Evolutionary conservation across 1,284 basidiomycete genomes (phyloP).

Genomic region (Schizophyllum commune): DNA sequence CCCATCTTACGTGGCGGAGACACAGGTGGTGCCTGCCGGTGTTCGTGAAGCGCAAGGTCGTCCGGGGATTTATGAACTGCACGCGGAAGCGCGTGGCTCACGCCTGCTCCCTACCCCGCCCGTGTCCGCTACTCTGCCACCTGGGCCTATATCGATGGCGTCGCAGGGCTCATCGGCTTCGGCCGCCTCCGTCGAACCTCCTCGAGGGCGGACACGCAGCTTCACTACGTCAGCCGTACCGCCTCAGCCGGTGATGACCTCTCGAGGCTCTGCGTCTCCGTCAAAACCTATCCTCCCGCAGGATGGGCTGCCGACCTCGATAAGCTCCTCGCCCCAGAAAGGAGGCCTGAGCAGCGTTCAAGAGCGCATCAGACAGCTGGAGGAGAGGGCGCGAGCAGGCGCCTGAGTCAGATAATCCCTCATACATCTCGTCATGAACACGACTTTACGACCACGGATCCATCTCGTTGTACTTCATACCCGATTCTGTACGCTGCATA

Average conservation of each 20-base stretch:
- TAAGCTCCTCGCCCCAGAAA: neutral
- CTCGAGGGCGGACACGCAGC: neutral
- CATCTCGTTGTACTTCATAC: no score
- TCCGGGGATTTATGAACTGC: neutral
- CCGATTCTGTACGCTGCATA: no score
- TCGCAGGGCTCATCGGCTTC: neutral
- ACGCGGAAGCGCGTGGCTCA: neutral
- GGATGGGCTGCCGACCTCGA: neutral
- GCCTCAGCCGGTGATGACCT: no score
- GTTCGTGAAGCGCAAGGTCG: no score
- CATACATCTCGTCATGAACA: neutral
- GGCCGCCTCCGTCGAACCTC: neutral
- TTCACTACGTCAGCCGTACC: neutral
- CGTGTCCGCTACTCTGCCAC: neutral
- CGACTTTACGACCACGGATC: no score
- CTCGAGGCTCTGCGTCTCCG: neutral
- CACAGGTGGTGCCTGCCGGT: neutral
- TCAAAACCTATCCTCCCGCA: neutral
- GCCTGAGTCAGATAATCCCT: neutral
- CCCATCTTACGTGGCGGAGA: neutral
- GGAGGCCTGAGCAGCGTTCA: constrained; percentile 16
- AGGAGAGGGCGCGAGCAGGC: constrained; percentile 19
- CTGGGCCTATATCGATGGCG: neutral
- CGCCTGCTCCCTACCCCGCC: neutral
- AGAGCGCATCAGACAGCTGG: constrained; percentile 24